Evolutionary conservation across 2,329 filamentous ascomycete species (phyloP), one percentile per base, ranked within the genome.

Genomic region (Diaporthe sp.): DNA sequence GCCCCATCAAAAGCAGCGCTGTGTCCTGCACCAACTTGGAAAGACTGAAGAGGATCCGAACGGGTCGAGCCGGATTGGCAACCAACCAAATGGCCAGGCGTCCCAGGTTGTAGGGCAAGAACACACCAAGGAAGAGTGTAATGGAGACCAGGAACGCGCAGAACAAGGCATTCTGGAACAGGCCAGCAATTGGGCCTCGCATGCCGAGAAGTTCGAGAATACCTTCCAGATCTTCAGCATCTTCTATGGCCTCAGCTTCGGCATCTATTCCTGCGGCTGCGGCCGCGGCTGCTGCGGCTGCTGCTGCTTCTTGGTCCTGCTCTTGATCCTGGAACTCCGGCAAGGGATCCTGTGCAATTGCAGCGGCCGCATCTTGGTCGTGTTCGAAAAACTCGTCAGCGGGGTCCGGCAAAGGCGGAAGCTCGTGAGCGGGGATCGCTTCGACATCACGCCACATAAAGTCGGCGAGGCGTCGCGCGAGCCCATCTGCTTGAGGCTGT

Each of bases 141-240:
- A 96, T 91, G 1, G 94, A 94, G 19, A 99, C 95, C 39, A 99
- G 89, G 61, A 98, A 93, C 10, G 94, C 93, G 82, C 96, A 98
- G 84, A 99, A 99, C 22, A 98, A 92, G 73, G 94, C 95, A 79
- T 99, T 99, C 81, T 99, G 97, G 79, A 98, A 92, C 8, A 99
- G 89, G 3, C 95, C 95, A 19, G 94, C 93, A 4, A 99, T 88
- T 0, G 97, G 97, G 0, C 97, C 97, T 81, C 97, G 95, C 94
- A 99, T 97, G 51, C 97, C 97, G 76, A 99, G 94, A 22, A 99
- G 90, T 83, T 99, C 97, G 87, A 99, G 92, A 71, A 99, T 94
- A 0, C 97, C 97, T 82, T 99, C 97, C 22, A 99, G 92, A 81
- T 99, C 97, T 84, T 99, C 97, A 13, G 94, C 94, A 79, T 98